Base-by-base conservation (phyloP, 192 early-diverging fungal genomes). In the Thoreauomyces humboldtii region DNA sequence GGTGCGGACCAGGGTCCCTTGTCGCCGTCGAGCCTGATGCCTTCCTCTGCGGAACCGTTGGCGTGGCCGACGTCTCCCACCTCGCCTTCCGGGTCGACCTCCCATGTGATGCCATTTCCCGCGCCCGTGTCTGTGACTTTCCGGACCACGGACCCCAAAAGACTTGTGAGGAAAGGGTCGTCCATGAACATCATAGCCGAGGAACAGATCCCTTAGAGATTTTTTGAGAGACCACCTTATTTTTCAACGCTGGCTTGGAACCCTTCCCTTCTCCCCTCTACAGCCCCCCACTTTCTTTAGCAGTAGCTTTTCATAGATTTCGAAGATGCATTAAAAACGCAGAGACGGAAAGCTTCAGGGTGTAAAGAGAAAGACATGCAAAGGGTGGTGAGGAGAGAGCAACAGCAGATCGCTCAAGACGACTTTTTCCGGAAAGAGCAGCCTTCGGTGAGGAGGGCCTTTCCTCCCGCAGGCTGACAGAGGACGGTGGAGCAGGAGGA, bases 401-500 rank as follows among this genome's bases (percentile, higher is more conserved):
- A n/a, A n/a, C n/a, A n/a, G n/a, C 38, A 17, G 38, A 41, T 41
- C 11, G 11, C 17, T 41, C 61, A 68, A 41, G 0, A 45, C 45
- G 79, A 66, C 85, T 90, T 92, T 75, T 82, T 90, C 61, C 90
- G 78, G 87, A 88, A 90, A 21, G 88, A 90, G 82, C 86, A 89
- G 68, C 91, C 71, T 69, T 78, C 77, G 71, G 93, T 96, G 75
- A 98, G 86, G 64, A 92, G 92, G 75, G 93, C 94, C 78, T 90
- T 89, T 80, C 96, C 96, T 83, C 96, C 96, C 59, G 94, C 97
- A 67, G 96, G 96, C 80, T 97, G 95, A 82, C 91, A 96, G 72
- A 98, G 88, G 65, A 98, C 95, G 71, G 92, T 93, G 68, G 90
- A 83, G 86, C 96, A 98, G 63, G 89, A 87, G 63, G 86, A 78